These are phyloP conservation scores for Albizia julibrissin DNA, from an alignment of 306 rosid genomes.

Conservation along the genomic window DNA sequence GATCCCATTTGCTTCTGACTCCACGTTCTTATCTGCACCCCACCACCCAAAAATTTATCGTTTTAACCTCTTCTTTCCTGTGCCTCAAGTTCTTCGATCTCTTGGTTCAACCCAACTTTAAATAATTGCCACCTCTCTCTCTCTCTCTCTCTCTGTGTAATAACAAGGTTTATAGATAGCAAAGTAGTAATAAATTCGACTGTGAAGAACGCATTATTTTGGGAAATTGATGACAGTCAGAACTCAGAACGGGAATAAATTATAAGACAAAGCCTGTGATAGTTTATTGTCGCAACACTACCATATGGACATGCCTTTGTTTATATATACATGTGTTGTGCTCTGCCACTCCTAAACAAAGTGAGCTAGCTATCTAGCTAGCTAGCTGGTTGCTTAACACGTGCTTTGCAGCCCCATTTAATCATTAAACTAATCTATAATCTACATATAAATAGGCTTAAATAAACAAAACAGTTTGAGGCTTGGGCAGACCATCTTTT, in stretches of 20 bases:
- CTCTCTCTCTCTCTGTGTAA: neutral
- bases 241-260: neutral
- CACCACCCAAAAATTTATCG: neutral
- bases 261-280: neutral
- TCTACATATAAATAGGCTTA: neutral
- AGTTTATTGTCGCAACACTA: neutral
- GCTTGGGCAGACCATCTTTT: neutral
- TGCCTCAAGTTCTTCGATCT: neutral
- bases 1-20: no score
- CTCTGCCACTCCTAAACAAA: neutral
- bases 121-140: neutral
- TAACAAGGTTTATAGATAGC: no score
- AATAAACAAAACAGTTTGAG: neutral
- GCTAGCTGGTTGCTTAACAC: conserved; percentile 16
- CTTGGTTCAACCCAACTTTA: no score
- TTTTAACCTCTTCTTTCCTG: neutral
- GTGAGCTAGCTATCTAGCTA: neutral
- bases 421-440: conserved; percentile 16
- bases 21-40: neutral
- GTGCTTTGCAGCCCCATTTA: conserved; percentile 22
- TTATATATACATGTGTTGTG: neutral
- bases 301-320: conserved; percentile 5
- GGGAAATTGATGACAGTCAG: neutral
- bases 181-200: no score
- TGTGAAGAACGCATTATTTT: neutral